Conservation (phyloP, 2,329 filamentous ascomycete species). For the Fonsecaea nubica region DNA sequence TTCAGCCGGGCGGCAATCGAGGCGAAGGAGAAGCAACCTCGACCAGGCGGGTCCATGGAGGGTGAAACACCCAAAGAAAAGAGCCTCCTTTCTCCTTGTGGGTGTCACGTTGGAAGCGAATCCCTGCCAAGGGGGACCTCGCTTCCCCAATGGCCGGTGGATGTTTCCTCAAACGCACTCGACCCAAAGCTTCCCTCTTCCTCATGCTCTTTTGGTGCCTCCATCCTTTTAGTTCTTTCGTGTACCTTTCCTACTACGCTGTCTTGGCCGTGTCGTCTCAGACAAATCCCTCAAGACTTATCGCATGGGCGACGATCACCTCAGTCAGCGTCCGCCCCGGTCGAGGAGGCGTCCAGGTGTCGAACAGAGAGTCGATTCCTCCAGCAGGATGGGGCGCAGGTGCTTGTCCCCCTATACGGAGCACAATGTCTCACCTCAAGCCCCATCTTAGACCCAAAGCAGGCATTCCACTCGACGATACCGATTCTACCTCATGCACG, state of each 20-base stretch:
- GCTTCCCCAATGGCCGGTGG: not conserved
- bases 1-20: not conserved
- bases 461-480: not conserved
- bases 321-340: not conserved
- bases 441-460: slow-evolving; percentile 3
- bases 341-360: not conserved
- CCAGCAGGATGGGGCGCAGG: not conserved
- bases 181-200: not conserved
- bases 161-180: not conserved
- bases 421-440: not conserved
- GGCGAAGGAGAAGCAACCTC: not conserved
- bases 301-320: not conserved
- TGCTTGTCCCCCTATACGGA: not conserved
- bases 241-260: not conserved
- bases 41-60: not conserved
- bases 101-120: slow-evolving; percentile 2
- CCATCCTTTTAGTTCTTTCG: not conserved
- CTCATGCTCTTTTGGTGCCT: not conserved
- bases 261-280: not conserved
- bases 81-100: not conserved
- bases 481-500: not conserved
- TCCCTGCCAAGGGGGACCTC: not conserved
- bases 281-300: not conserved
- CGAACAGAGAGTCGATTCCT: not conserved
- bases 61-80: not conserved